Evolutionary conservation across 139 green algal species (phyloP).

Genomic region (Spirogloea muscicola): DNA sequence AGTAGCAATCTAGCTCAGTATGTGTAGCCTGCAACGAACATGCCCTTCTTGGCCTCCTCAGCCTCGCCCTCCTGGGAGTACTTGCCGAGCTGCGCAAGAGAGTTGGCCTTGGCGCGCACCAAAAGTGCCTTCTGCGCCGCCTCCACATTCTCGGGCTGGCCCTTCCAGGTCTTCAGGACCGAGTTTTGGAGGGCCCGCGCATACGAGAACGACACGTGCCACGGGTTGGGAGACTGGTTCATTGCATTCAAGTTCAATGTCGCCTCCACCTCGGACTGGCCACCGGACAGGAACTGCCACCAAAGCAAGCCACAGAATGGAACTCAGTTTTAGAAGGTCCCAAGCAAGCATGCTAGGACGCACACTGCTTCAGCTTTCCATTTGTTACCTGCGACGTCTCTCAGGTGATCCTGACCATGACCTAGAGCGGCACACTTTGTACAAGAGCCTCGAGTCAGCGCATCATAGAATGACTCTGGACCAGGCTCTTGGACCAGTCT

Average conservation of each 20-base stretch:
- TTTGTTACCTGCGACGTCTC: too few relatives aligned
- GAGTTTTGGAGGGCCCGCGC: constrained; percentile 88
- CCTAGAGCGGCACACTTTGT: too few relatives aligned
- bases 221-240: constrained; percentile 99
- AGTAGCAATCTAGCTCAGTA: too few relatives aligned
- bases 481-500: too few relatives aligned
- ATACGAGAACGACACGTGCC: constrained; percentile 99
- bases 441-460: too few relatives aligned
- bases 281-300: constrained; percentile 94
- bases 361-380: background rate
- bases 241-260: constrained; percentile 99
- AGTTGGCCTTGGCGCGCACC: constrained; percentile 92
- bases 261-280: constrained; percentile 98
- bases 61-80: constrained; percentile 69
- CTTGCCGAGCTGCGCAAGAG: constrained; percentile 89
- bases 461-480: too few relatives aligned
- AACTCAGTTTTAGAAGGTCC: too few relatives aligned
- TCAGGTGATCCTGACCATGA: too few relatives aligned
- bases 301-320: constrained; percentile 10
- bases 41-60: constrained; percentile 70
- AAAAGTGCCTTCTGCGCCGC: constrained; percentile 89
- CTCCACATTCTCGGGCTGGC: constrained; percentile 81
- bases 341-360: too few relatives aligned
- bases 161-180: constrained; percentile 65
- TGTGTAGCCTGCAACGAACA: constrained; percentile 92